Conservation (phyloP, 371 early-diverging fungal species). For the Apophysomyces elegans region DNA sequence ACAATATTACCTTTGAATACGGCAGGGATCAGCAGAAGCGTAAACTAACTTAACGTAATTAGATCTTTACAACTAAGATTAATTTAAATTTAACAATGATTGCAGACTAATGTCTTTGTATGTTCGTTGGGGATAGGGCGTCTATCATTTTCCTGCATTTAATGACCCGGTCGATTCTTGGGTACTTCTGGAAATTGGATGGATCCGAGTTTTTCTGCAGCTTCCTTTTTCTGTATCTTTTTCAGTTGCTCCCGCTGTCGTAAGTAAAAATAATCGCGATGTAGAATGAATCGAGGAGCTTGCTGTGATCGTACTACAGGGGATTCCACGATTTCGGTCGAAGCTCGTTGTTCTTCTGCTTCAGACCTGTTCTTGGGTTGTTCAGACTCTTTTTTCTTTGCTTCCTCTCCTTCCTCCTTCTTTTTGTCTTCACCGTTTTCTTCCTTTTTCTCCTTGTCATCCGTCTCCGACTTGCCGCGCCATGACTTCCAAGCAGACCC, state of each 20-base stretch:
- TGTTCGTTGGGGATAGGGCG: too few relatives aligned
- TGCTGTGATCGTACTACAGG: conserved; percentile 11
- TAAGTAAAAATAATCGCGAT: conserved; percentile 60
- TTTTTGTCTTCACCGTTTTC: conserved; percentile 22
- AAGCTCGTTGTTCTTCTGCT: conserved; percentile 17
- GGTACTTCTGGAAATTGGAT: conserved; percentile 62
- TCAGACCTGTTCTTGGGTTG: conserved; percentile 18
- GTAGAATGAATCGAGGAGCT: conserved; percentile 45
- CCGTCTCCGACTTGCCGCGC: conserved; percentile 25
- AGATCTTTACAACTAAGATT: too few relatives aligned
- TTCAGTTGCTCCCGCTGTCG: conserved; percentile 55
- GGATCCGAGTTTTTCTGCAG: conserved; percentile 44
- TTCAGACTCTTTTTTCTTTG: conserved; percentile 23
- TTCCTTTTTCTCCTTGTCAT: conserved; percentile 19
- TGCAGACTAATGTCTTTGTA: too few relatives aligned
- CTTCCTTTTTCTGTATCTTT: conserved; percentile 48
- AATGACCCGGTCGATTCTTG: conserved; percentile 25
- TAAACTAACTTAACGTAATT: too few relatives aligned
- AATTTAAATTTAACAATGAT: too few relatives aligned
- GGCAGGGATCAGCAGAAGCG: too few relatives aligned
- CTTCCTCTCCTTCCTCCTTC: conserved; percentile 20
- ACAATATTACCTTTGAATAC: too few relatives aligned
- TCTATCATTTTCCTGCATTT: background rate
- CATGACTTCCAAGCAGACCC: conserved; percentile 51
- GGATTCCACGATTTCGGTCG: conserved; percentile 8